Conservation (phyloP, 306 rosid species). For the Calophaca sinica region DNA sequence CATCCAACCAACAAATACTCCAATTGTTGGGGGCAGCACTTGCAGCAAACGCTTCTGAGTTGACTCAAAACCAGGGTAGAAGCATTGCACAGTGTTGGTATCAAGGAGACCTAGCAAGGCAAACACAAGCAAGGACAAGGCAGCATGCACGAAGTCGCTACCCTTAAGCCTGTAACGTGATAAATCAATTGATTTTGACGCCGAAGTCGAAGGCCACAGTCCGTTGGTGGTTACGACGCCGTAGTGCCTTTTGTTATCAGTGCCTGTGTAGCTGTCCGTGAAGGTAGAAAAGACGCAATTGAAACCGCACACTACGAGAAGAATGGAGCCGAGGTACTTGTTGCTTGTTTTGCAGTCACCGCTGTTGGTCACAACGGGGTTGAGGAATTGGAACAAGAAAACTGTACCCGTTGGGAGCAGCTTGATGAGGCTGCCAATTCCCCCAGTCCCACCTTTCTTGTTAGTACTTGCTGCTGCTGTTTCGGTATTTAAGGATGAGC, state of each 20-base stretch:
- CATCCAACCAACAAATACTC: too few relatives aligned
- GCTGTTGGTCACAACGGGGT: constrained; percentile 69
- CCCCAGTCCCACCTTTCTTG: not conserved
- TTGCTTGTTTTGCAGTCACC: constrained; percentile 62
- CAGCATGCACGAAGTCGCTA: too few relatives aligned
- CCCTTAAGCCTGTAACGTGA: too few relatives aligned
- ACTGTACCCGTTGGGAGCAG: constrained; percentile 89
- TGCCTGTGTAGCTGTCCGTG: constrained; percentile 76
- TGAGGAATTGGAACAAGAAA: constrained; percentile 71
- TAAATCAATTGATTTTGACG: too few relatives aligned
- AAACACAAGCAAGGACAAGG: too few relatives aligned
- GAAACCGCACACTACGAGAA: constrained; percentile 57
- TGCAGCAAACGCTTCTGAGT: too few relatives aligned
- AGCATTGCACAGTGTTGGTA: too few relatives aligned
- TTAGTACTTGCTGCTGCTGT: not conserved
- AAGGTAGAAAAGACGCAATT: constrained; percentile 71
- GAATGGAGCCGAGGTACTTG: constrained; percentile 52
- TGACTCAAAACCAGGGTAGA: too few relatives aligned
- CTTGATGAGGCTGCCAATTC: constrained; percentile 65
- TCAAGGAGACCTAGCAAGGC: too few relatives aligned
- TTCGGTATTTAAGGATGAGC: constrained; percentile 15
- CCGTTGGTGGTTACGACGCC: too few relatives aligned
- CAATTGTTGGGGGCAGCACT: too few relatives aligned
- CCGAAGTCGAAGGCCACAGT: too few relatives aligned
- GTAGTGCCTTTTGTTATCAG: constrained; percentile 43